A percentile compares a stretch with the other conserved stretches of the same genome.
Conservation (phyloP, 371 early-diverging fungal genomes). For the Rhizopus sp. region DNA sequence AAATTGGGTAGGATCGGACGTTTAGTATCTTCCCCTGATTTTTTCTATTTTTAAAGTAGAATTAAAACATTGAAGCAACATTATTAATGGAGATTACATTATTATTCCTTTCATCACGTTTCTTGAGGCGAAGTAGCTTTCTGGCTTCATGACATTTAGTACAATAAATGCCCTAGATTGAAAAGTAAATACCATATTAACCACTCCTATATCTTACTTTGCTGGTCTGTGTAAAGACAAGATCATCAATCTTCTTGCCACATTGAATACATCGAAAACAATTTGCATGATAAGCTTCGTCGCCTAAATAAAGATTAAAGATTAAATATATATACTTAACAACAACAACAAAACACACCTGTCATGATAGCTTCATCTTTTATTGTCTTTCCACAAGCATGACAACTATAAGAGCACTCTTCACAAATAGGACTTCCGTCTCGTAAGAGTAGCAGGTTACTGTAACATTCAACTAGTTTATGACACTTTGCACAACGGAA, state of each 20-base stretch:
- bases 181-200: neutral
- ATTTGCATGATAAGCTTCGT: constrained; percentile 84
- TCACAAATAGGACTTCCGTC: constrained; percentile 87
- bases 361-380: constrained; percentile 90
- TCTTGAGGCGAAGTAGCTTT: constrained; percentile 38
- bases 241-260: constrained; percentile 70
- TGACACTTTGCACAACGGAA: constrained; percentile 81
- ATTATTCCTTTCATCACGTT: constrained; percentile 38
- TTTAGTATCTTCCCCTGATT: constrained; percentile 6
- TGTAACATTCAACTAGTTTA: constrained; percentile 76
- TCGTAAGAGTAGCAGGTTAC: constrained; percentile 76
- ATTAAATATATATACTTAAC: constrained; percentile 2
- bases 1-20: neutral
- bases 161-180: constrained; percentile 52
- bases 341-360: constrained; percentile 34
- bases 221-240: constrained; percentile 81
- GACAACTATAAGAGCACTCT: constrained; percentile 86
- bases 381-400: constrained; percentile 78
- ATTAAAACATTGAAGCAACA: neutral
- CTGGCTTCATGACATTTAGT: constrained; percentile 49
- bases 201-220: constrained; percentile 41
- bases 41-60: constrained; percentile 3
- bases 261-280: constrained; percentile 84
- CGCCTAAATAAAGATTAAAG: constrained; percentile 43
- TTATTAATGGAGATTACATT: neutral